Conservation (phyloP, 257 asterid species). For the Solanum acaule region DNA sequence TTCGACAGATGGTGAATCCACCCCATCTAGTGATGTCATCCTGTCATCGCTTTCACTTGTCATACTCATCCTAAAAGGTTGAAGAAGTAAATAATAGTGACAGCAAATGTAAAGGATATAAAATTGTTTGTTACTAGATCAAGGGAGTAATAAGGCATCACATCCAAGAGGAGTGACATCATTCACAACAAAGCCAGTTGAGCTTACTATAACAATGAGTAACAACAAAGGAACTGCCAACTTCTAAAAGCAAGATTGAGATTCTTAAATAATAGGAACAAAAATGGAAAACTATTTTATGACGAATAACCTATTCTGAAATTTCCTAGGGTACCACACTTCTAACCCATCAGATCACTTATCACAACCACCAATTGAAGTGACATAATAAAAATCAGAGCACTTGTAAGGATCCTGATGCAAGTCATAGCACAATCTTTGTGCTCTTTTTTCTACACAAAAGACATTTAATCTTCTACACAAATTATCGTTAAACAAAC, state of each 20-base stretch:
- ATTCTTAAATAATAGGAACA: neutral
- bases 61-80: conserved; percentile 32
- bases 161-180: neutral
- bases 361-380: neutral
- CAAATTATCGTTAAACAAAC: neutral
- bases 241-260: neutral
- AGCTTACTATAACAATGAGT: neutral
- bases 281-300: neutral
- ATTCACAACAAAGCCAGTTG: neutral
- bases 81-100: conserved; percentile 2
- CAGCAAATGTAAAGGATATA: neutral
- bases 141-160: neutral
- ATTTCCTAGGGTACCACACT: neutral
- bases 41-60: conserved; percentile 34
- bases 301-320: neutral
- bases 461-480: neutral
- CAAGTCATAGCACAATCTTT: neutral
- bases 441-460: neutral
- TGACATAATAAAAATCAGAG: neutral
- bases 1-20: conserved; percentile 27
- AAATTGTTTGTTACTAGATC: neutral
- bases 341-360: neutral
- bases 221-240: neutral
- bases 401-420: neutral
- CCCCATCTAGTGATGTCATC: conserved; percentile 16